Evolutionary conservation across 2,329 filamentous ascomycete species (phyloP), one percentile per base, ranked within the genome.

Genomic region (Aspergillus sp.): DNA sequence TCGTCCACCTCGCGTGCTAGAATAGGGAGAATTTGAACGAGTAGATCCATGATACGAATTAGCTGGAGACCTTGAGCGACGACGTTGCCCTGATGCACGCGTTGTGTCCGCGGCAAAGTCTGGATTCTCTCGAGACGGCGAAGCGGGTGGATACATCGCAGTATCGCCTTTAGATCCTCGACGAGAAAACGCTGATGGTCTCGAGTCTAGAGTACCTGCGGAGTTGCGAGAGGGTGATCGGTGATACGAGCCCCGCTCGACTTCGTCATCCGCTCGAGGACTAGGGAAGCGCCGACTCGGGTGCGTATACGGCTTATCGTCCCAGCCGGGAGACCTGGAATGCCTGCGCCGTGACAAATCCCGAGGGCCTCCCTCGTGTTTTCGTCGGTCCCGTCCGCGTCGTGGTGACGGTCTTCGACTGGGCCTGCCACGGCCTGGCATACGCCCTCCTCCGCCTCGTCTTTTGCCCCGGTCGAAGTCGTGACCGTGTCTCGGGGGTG

Each of bases 21-120:
- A 78, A 67, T 88, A 85, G 14, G 87, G 85, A 40, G 87, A 87
- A 44, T 84, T 82, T 9, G 80, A 79, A 59, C 82, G 82, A n/a
- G 87, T 85, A 17, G 87, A 88, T 46, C 81, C 82, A 63, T 85
- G 84, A 64, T 82, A 80, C 17, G 81, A 81, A 51, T 80, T 81
- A 52, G 76, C 81, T 19, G 84, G 81, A 49, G 76, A 74, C 39
- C 76, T 72, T 47, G 76, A 69, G 23, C 75, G 73, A 39, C 78
- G 71, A 47, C 63, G 69, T 56, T 68, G 70, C 52, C 65, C 63
- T 43, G 67, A 57, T 52, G 67, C 62, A 53, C 66, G 65, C 14
- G 65, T 55, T 60, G 66, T 68, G 25, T 73, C 68, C 31, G 71
- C 64, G 55, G 74, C 71, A 52, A 69, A 69, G 56, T 64, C 72